These are phyloP conservation scores for Phylloboletellus chloephorus DNA, from an alignment of 1,284 basidiomycete species.

Conservation along the genomic window DNA sequence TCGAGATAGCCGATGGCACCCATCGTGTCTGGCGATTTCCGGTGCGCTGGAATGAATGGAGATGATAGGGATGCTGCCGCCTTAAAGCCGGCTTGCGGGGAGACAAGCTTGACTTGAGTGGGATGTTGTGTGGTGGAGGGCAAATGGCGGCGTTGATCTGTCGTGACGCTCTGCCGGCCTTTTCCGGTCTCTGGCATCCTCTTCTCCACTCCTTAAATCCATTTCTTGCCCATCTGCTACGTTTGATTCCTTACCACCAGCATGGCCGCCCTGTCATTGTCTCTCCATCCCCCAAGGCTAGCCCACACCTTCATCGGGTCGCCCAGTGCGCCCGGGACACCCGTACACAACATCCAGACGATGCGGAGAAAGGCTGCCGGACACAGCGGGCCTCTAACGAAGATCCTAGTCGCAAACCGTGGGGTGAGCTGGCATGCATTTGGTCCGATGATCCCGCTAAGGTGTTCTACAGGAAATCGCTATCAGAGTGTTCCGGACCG, in stretches of 20 bases:
- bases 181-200: slow-evolving; percentile 1
- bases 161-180: not conserved
- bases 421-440: slow-evolving; percentile 55
- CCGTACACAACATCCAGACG: slow-evolving; percentile 83
- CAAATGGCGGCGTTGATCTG: not conserved
- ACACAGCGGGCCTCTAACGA: slow-evolving; percentile 85
- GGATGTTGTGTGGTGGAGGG: not conserved
- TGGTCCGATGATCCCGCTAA: slow-evolving; percentile 7
- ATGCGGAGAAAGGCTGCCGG: slow-evolving; percentile 91
- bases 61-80: slow-evolving; percentile 22
- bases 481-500: slow-evolving; percentile 96
- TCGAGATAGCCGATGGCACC: not conserved
- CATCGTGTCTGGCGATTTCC: not conserved
- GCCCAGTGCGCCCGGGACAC: slow-evolving; percentile 73
- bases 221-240: not conserved
- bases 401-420: slow-evolving; percentile 93
- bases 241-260: slow-evolving; percentile 24
- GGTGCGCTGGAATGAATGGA: slow-evolving; percentile 18
- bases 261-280: slow-evolving; percentile 39
- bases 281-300: slow-evolving; percentile 67
- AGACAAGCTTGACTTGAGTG: slow-evolving; percentile 3
- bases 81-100: slow-evolving; percentile 20
- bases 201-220: slow-evolving; percentile 15
- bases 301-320: slow-evolving; percentile 63
- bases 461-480: slow-evolving; percentile 81